These are phyloP conservation scores for Colletotrichum agaves DNA, from an alignment of 2,329 filamentous ascomycete species.

Conservation along the genomic window DNA sequence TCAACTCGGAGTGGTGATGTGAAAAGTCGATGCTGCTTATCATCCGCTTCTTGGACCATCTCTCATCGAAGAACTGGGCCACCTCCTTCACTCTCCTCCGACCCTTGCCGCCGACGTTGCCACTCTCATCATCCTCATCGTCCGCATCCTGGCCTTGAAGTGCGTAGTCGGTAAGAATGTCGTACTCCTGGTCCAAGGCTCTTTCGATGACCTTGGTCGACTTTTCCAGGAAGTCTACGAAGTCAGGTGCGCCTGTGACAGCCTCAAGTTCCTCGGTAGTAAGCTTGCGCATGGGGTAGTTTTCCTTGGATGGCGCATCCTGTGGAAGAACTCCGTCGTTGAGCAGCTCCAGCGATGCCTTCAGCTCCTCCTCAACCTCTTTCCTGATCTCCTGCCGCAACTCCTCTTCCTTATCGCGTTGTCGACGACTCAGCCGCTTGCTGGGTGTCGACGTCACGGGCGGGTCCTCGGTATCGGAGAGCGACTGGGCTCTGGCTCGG, in stretches of 20 bases:
- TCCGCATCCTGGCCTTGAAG: constrained; percentile 79
- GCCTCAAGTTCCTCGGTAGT: constrained; percentile 88
- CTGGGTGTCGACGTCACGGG: constrained; percentile 68
- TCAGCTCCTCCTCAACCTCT: constrained; percentile 94
- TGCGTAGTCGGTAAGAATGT: constrained; percentile 94
- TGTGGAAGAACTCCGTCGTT: constrained; percentile 60
- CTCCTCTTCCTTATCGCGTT: constrained; percentile 88
- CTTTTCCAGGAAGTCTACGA: constrained; percentile 92
- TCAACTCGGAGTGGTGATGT: constrained; percentile 90
- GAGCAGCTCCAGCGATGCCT: constrained; percentile 72
- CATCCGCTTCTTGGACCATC: constrained; percentile 98
- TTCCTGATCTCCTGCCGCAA: constrained; percentile 83
- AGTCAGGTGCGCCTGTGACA: constrained; percentile 91
- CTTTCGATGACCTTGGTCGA: constrained; percentile 98
- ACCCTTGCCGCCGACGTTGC: constrained; percentile 76
- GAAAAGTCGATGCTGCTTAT: constrained; percentile 96
- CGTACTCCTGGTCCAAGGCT: constrained; percentile 94
- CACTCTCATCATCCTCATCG: constrained; percentile 83
- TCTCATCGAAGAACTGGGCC: constrained; percentile 91
- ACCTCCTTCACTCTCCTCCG: constrained; percentile 85
- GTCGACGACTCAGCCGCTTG: constrained; percentile 82
- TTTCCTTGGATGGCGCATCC: constrained; percentile 55
- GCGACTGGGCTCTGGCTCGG: constrained; percentile 64
- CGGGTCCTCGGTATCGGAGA: constrained; percentile 72
- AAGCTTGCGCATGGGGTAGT: constrained; percentile 83